Conservation (phyloP, 768 basidiomycete genomes). For the Podaxis sp. region DNA sequence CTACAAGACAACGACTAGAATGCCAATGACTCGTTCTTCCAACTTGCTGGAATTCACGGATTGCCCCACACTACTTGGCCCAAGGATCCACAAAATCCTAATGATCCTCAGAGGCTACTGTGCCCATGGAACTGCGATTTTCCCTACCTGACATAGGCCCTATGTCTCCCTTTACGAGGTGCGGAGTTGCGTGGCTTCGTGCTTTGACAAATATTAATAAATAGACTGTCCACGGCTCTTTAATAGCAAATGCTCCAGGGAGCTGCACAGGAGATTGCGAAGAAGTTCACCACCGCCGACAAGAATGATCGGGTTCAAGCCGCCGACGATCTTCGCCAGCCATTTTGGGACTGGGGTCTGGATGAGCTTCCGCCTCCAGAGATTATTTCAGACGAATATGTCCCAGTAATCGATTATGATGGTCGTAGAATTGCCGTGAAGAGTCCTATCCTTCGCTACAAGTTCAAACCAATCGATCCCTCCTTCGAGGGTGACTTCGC, state of each 20-base stretch:
- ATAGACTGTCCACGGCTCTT: background rate
- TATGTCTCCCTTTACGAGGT: constrained; percentile 54
- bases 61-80: constrained; percentile 42
- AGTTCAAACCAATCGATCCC: constrained; percentile 30
- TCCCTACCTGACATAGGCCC: constrained; percentile 58
- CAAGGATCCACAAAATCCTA: constrained; percentile 23
- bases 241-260: constrained; percentile 48
- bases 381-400: constrained; percentile 33
- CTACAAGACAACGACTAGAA: background rate
- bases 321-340: constrained; percentile 38
- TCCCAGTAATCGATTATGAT: constrained; percentile 33
- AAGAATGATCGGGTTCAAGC: constrained; percentile 21
- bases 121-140: constrained; percentile 49
- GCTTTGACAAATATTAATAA: background rate
- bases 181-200: background rate
- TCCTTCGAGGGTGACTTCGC: constrained; percentile 27
- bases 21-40: constrained; percentile 35
- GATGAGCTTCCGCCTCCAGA: constrained; percentile 39
- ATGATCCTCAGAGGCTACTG: constrained; percentile 46
- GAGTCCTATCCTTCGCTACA: constrained; percentile 36
- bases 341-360: constrained; percentile 56
- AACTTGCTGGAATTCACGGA: constrained; percentile 51
- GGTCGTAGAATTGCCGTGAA: constrained; percentile 27
- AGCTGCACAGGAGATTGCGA: constrained; percentile 39
- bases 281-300: constrained; percentile 30